Conservation (phyloP, 169 alveolate genomes). For the Plasmodium falciparum region DNA sequence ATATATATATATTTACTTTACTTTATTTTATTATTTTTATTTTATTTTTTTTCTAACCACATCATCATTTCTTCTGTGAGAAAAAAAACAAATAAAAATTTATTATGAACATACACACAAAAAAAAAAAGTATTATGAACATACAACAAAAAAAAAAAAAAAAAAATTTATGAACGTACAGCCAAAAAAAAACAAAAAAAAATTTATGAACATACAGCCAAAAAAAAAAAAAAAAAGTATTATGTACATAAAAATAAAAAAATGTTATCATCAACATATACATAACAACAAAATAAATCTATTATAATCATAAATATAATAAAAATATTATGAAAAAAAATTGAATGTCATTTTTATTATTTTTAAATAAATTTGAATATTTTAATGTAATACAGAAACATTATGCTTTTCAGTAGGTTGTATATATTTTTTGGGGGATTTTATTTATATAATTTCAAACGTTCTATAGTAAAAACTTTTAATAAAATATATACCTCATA, state of each 20-base stretch:
- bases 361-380: no score
- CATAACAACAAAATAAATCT: background rate
- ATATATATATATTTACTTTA: no score
- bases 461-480: no score
- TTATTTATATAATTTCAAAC: no score
- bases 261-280: background rate
- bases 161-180: no score
- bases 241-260: background rate
- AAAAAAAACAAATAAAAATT: background rate
- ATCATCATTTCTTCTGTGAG: constrained; percentile 51
- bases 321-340: background rate
- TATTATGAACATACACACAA: background rate
- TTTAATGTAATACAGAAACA: no score
- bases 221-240: background rate
- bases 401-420: no score
- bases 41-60: background rate
- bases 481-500: no score
- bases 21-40: no score
- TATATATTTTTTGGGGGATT: no score
- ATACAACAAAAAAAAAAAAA: background rate
- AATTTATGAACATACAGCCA: background rate
- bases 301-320: background rate
- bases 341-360: no score
- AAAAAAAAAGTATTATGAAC: background rate
- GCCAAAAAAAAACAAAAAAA: background rate